Percentiles rank a stretch among this genome's conserved stretches.
Evolutionary conservation across 768 basidiomycete species (phyloP).

Genomic region (Pilatotrama ljubarskyi): DNA sequence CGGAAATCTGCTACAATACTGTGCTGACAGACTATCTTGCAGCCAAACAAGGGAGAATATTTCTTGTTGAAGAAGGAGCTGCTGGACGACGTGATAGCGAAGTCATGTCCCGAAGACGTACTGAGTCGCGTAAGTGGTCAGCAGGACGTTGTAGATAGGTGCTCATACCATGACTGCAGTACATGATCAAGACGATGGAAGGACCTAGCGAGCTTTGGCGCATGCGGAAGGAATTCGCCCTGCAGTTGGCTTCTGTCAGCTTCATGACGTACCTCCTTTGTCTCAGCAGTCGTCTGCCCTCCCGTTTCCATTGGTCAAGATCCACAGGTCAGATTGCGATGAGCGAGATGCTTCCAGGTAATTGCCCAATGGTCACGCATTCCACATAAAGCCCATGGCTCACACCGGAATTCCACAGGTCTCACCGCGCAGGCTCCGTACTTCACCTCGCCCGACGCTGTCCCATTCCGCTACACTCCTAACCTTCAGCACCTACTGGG

Average conservation of each 20-base stretch:
- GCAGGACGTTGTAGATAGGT: too few species aligned
- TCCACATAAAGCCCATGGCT: background rate
- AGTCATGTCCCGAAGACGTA: constrained; percentile 89
- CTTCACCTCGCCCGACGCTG: constrained; percentile 79
- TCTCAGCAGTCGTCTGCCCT: constrained; percentile 79
- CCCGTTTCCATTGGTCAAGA: constrained; percentile 87
- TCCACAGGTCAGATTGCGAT: constrained; percentile 88
- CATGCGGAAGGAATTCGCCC: constrained; percentile 95
- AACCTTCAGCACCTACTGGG: constrained; percentile 95
- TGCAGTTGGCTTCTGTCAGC: constrained; percentile 83
- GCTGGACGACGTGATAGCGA: constrained; percentile 82
- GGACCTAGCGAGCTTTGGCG: constrained; percentile 88
- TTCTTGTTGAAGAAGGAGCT: constrained; percentile 78
- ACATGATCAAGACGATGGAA: constrained; percentile 86
- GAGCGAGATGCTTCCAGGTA: constrained; percentile 89
- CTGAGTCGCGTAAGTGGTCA: constrained; percentile 68
- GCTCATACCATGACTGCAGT: constrained; percentile 48
- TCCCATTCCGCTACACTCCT: constrained; percentile 96
- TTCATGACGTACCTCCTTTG: constrained; percentile 92
- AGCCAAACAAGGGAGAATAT: constrained; percentile 64
- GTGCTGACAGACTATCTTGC: background rate
- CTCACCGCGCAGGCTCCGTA: constrained; percentile 49
- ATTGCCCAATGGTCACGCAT: constrained; percentile 7
- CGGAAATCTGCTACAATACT: background rate
- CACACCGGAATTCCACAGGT: constrained; percentile 14